These are phyloP conservation scores for Pythium monospermum DNA, from an alignment of 352 stramenopile genomes.

Conservation along the genomic window DNA sequence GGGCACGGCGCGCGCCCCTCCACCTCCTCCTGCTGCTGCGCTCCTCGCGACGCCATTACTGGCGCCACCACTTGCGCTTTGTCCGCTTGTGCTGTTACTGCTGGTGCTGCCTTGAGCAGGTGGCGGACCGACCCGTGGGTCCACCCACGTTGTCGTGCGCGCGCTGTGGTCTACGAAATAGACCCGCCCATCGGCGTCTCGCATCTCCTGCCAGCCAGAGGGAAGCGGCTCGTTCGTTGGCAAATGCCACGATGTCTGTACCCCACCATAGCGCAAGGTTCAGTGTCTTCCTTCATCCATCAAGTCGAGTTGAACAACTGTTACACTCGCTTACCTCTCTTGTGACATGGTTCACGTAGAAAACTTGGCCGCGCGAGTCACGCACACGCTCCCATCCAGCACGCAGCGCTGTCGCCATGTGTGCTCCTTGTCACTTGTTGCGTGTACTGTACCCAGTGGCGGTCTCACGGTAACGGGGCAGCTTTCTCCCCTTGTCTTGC, in stretches of 20 bases:
- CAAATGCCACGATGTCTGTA: slow-evolving; percentile 76
- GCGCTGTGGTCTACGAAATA: slow-evolving; percentile 85
- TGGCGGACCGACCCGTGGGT: slow-evolving; percentile 47
- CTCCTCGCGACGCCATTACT: background rate
- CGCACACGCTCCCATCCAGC: slow-evolving; percentile 71
- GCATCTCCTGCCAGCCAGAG: slow-evolving; percentile 74
- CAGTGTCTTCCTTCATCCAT: background rate
- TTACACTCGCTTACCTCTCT: slow-evolving; percentile 50
- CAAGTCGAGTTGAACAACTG: too few species aligned
- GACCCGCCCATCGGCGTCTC: slow-evolving; percentile 60
- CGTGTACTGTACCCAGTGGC: too few species aligned
- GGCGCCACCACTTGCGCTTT: background rate
- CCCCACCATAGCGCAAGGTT: background rate
- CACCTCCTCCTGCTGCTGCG: background rate
- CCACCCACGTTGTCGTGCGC: slow-evolving; percentile 72
- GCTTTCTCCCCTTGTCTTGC: too few species aligned
- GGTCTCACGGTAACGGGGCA: too few species aligned
- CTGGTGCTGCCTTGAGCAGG: background rate
- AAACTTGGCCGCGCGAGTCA: slow-evolving; percentile 77
- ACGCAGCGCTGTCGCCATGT: slow-evolving; percentile 13
- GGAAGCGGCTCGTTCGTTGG: slow-evolving; percentile 64
- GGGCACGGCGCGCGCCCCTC: too few species aligned
- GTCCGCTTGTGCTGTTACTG: background rate
- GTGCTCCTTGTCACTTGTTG: too few species aligned
- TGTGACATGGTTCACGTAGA: slow-evolving; percentile 83